phyloP scores from a whole-genome alignment of 495 filamentous ascomycete genomes.

The Jackrogersella minutella region DNA sequence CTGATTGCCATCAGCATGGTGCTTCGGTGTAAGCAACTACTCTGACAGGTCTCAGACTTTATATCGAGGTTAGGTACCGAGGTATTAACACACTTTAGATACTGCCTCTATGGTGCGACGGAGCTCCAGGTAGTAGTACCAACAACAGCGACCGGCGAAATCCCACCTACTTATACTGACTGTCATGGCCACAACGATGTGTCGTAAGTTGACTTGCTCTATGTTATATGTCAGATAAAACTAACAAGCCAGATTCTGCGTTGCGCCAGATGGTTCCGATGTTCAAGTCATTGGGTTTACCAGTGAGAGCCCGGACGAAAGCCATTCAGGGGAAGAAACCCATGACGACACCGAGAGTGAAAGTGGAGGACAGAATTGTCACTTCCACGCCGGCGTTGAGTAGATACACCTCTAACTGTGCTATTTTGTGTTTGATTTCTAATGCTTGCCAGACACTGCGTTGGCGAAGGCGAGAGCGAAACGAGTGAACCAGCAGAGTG shows the following conservation, averaged over 20 bases:
- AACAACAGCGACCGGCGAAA: constrained; percentile 53
- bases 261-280: constrained; percentile 54
- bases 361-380: constrained; percentile 54
- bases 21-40: constrained; percentile 43
- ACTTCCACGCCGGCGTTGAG: constrained; percentile 74
- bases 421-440: neutral
- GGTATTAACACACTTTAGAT: constrained; percentile 37
- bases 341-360: neutral
- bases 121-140: constrained; percentile 54
- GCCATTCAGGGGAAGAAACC: constrained; percentile 34
- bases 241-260: constrained; percentile 46
- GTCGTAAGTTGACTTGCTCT: constrained; percentile 46
- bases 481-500: constrained; percentile 50
- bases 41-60: neutral
- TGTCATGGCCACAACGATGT: constrained; percentile 61
- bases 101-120: constrained; percentile 51
- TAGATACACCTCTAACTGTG: constrained; percentile 38
- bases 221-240: neutral
- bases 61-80: no score
- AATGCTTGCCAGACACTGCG: constrained; percentile 51
- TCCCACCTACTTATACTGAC: constrained; percentile 58
- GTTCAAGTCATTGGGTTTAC: constrained; percentile 35
- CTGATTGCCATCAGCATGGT: constrained; percentile 53
- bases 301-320: constrained; percentile 19
- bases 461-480: constrained; percentile 45